Percentiles rank a stretch among this genome's conserved stretches.
These are phyloP conservation scores for Gossypium sturtianum DNA, from an alignment of 345 rosid species.

Conservation along the genomic window DNA sequence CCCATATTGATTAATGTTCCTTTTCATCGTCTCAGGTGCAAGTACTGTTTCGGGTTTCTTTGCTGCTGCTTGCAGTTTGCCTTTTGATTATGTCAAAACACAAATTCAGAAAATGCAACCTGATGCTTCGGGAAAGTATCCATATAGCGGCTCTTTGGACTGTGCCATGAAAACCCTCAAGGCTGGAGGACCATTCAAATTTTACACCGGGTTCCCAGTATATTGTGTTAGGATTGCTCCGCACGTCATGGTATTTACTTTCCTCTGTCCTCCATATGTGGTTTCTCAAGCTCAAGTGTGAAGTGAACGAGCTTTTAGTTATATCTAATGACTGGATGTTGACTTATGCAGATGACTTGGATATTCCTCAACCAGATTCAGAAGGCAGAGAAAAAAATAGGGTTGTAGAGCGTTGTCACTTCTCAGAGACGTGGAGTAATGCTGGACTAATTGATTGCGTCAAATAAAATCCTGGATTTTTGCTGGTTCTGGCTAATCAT, in stretches of 20 bases:
- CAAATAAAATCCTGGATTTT: background rate
- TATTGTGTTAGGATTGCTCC: conserved; percentile 2
- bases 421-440: background rate
- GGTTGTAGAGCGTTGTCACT: background rate
- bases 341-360: background rate
- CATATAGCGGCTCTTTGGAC: background rate
- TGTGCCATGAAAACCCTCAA: background rate
- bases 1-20: background rate
- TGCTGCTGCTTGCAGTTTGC: conserved; percentile 1
- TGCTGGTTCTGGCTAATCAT: background rate
- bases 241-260: conserved; percentile 1
- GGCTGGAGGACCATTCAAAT: background rate
- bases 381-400: background rate
- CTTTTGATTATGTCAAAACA: conserved; percentile 2
- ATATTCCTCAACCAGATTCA: background rate
- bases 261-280: background rate
- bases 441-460: background rate
- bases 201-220: background rate
- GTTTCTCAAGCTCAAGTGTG: background rate
- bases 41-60: background rate
- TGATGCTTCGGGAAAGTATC: background rate
- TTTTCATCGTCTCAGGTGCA: background rate
- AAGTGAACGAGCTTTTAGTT: background rate
- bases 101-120: conserved; percentile 6
- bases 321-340: background rate